Evolutionary conservation across 2,329 filamentous ascomycete genomes (phyloP), one percentile per base, ranked within the genome.

Genomic region (Ophiognomonia clavigignenti-juglandacearum): DNA sequence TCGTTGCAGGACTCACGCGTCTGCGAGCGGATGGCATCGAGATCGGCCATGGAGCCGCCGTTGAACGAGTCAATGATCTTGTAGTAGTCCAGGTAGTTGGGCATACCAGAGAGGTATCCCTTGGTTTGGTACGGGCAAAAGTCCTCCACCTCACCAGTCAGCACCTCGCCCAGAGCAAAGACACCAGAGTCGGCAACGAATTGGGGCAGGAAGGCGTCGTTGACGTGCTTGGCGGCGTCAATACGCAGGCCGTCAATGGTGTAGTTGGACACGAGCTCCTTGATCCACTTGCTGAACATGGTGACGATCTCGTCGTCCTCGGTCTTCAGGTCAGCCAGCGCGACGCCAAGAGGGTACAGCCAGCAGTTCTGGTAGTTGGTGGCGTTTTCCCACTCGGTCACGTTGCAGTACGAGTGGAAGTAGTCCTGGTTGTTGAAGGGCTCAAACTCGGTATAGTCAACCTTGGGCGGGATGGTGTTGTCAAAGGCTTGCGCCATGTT

Each of bases 241-340:
- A 83, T 75, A 27, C 80, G 75, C 10, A 82, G 65, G 3, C 79
- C 78, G 57, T 81, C 80, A 66, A 85, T 80, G 16, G 68, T 69
- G 57, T 84, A 86, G 52, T 80, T 77, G 3, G 68, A 59, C 2
- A 86, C 74, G 0, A 86, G 66, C 35, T 66, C 65, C 16, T 59
- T 61, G 54, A 86, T 69, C 84, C 83, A 87, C n/a, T 66, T 61
- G 45, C 78, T 67, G 59, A 77, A 78, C 3, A 77, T 64, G 14
- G 60, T 59, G 22, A 72, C 68, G 9, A 86, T 74, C 1, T 62
- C 60, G 0, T 64, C 44, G 24, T 69, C 66, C 35, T 75, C 70
- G 0, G 83, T 86, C 47, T 78, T 66, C 11, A 86, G 61, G 53
- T 87, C 83, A 0, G 82, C 80, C 1, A 87, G 73, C 0, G 72